Evolutionary conservation across 2,329 filamentous ascomycete species (phyloP).

Genomic region (Penicillium sp.): DNA sequence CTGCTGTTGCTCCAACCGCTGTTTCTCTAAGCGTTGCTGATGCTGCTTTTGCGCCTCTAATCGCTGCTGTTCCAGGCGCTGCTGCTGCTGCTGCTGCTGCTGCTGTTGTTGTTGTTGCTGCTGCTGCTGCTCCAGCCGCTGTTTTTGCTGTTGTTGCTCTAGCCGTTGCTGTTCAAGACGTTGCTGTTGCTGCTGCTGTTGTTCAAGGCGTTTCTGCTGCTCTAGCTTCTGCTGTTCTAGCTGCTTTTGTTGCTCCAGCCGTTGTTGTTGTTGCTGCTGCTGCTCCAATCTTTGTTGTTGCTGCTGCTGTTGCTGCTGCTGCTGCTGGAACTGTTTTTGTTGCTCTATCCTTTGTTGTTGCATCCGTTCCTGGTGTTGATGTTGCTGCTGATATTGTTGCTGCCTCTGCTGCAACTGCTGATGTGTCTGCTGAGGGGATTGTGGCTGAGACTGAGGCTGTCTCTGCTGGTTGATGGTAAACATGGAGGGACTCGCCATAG

Average conservation of each 20-base stretch:
- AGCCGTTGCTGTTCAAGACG: conserved; percentile 17
- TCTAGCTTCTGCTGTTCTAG: conserved; percentile 14
- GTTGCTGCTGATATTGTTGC: conserved; percentile 18
- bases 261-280: conserved; percentile 18
- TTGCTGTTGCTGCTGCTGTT: conserved; percentile 20
- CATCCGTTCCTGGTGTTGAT: conserved; percentile 10
- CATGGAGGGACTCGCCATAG: conserved; percentile 26
- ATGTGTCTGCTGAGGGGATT: conserved; percentile 28
- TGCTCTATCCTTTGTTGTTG: conserved; percentile 16
- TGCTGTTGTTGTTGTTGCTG: conserved; percentile 17
- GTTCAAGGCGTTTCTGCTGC: conserved; percentile 20
- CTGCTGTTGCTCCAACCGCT: conserved; percentile 17
- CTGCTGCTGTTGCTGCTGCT: conserved; percentile 18
- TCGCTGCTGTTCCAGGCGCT: background rate
- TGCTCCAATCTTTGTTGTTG: conserved; percentile 15
- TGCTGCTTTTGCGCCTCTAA: conserved; percentile 7
- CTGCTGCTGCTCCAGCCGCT: conserved; percentile 11
- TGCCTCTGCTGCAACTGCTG: conserved; percentile 24
- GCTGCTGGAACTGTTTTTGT: conserved; percentile 15
- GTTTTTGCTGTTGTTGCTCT: conserved; percentile 14
- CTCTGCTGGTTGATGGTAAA: conserved; percentile 23
- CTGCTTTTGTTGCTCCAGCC: conserved; percentile 16
- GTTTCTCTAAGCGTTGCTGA: conserved; percentile 13
- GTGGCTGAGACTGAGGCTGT: conserved; percentile 25
- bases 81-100: conserved; percentile 19